Evolutionary conservation across 768 basidiomycete species (phyloP).

Genomic region (Daedalea quercina): DNA sequence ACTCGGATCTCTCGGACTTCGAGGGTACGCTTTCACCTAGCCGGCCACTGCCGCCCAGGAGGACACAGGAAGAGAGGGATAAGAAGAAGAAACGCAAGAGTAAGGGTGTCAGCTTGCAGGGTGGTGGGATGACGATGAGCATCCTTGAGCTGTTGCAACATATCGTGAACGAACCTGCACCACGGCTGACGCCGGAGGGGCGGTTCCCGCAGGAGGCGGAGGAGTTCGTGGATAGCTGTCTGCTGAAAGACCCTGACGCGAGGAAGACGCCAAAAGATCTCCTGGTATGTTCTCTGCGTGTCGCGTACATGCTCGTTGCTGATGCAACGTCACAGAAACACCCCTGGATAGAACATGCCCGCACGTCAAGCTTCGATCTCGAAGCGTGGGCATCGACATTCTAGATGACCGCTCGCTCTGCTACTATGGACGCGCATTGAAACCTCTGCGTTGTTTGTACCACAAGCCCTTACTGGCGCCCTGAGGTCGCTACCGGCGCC

Average conservation of each 20-base stretch:
- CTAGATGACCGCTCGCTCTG: constrained; percentile 19
- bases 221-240: constrained; percentile 82
- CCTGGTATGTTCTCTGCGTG: constrained; percentile 38
- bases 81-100: constrained; percentile 85
- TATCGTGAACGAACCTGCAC: constrained; percentile 98
- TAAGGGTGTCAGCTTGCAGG: constrained; percentile 88
- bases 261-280: constrained; percentile 87
- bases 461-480: not conserved
- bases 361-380: constrained; percentile 57
- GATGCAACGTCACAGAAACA: constrained; percentile 43
- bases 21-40: constrained; percentile 76
- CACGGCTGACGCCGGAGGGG: constrained; percentile 70
- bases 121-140: constrained; percentile 96
- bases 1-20: constrained; percentile 71
- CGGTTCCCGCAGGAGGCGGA: constrained; percentile 71
- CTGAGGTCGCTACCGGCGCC: not conserved
- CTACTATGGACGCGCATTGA: not conserved
- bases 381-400: constrained; percentile 78
- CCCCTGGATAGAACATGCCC: constrained; percentile 65
- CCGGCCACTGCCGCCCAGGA: constrained; percentile 36
- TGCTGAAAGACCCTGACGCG: constrained; percentile 83
- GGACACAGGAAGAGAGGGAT: constrained; percentile 29
- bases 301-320: constrained; percentile 1
- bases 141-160: constrained; percentile 95
- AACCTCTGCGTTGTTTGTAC: not conserved